These are phyloP conservation scores for Helianthus tuberosus DNA, from an alignment of 129 eudicot genomes.

Conservation along the genomic window DNA sequence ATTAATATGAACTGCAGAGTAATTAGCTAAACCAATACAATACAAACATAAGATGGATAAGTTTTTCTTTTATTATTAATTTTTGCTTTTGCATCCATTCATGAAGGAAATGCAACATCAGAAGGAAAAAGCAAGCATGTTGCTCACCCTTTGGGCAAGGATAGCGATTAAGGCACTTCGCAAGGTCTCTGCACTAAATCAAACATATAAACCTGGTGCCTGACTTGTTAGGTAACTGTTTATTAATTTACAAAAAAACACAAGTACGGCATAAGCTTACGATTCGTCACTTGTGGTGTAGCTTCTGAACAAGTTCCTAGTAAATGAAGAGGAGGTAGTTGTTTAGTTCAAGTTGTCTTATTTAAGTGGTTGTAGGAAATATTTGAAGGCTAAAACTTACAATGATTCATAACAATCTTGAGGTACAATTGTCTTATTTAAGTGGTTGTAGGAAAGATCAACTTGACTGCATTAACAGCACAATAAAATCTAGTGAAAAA, in stretches of 20 bases:
- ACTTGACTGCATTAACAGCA: conserved; percentile 29
- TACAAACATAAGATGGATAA: not conserved
- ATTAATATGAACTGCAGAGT: conserved; percentile 49
- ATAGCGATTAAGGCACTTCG: conserved; percentile 16
- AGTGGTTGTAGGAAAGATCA: conserved; percentile 70
- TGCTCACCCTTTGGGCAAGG: conserved; percentile 44
- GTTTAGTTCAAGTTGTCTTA: not conserved
- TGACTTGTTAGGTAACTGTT: too few species aligned
- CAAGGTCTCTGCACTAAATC: conserved; percentile 41
- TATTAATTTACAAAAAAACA: too few species aligned
- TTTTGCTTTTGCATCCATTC: too few species aligned
- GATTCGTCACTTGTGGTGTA: conserved; percentile 19
- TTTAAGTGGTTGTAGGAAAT: too few species aligned
- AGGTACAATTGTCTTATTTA: conserved; percentile 32
- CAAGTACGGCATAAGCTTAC: too few species aligned
- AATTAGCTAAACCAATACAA: conserved; percentile 35
- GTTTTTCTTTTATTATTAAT: too few species aligned
- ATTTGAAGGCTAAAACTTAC: conserved; percentile 35
- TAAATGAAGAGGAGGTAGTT: not conserved
- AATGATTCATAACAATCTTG: conserved; percentile 33
- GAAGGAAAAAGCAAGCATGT: not conserved
- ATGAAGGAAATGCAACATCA: too few species aligned
- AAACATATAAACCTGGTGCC: not conserved
- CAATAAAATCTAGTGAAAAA: too few species aligned
- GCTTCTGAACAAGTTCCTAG: conserved; percentile 75